These are phyloP conservation scores for Globisporangium takayamanum DNA, from an alignment of 352 stramenopile species.

Conservation along the genomic window DNA sequence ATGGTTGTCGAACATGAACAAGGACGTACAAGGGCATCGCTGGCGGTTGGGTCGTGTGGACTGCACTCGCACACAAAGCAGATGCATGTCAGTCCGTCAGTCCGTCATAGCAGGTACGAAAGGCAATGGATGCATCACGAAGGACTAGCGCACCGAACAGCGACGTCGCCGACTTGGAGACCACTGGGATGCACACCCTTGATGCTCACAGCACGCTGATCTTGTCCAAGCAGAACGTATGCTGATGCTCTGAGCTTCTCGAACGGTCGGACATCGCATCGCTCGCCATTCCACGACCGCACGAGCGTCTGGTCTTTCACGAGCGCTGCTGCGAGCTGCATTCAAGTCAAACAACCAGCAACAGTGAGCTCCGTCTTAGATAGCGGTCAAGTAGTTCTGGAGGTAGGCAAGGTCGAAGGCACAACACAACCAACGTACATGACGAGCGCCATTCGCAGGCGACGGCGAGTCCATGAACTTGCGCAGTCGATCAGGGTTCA, in stretches of 20 bases:
- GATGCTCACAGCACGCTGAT: slow-evolving; percentile 25
- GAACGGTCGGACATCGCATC: slow-evolving; percentile 45
- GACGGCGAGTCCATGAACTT: slow-evolving; percentile 58
- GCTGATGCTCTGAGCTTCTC: slow-evolving; percentile 28
- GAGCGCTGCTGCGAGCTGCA: slow-evolving; percentile 24
- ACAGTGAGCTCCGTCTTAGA: background rate
- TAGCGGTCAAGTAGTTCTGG: background rate
- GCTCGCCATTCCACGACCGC: slow-evolving; percentile 54
- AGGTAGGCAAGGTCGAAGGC: background rate
- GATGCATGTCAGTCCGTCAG: background rate
- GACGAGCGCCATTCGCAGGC: slow-evolving; percentile 26
- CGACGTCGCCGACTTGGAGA: slow-evolving; percentile 10
- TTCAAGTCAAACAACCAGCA: background rate
- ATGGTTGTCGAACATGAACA: background rate
- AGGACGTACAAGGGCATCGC: slow-evolving; percentile 10
- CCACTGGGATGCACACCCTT: slow-evolving; percentile 18
- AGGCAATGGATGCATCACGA: no score
- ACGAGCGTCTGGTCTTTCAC: slow-evolving; percentile 33
- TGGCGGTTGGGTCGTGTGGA: slow-evolving; percentile 1
- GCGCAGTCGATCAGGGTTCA: slow-evolving; percentile 47
- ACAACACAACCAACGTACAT: slow-evolving; percentile 7
- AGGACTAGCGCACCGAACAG: slow-evolving; percentile 6
- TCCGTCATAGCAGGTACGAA: background rate
- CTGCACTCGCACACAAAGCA: background rate
- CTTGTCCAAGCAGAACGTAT: slow-evolving; percentile 27